Evolutionary conservation across 179 eudicot species (phyloP), one percentile per base, ranked within the genome.

Genomic region (Heliamphora pulchella): DNA sequence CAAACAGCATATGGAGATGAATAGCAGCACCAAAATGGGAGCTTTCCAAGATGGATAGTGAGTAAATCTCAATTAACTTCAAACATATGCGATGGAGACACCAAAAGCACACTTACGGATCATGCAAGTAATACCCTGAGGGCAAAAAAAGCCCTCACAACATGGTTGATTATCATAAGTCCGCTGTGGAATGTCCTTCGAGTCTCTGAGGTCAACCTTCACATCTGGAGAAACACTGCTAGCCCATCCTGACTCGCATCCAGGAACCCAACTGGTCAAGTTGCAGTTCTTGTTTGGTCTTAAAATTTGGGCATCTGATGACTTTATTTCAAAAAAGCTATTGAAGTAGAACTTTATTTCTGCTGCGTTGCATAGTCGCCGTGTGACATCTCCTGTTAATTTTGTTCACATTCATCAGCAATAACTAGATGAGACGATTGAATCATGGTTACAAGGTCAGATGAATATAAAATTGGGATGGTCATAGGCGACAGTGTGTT

Each of bases 211-310:
- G 76, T 91, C 90, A 67, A 83, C 89, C 81, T 91, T 91, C 48
- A 70, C 76, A 76, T 87, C 82, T 67, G 78, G 54, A 69, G 84
- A 82, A 81, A 81, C 90, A 74, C 89, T 84, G 65, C 93, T 84
- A 61, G 93, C 91, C 97, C 98, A 95, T 31, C 98, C 98, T n/a
- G 98, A 89, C 77, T 93, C 98, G 85, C 98, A 95, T 75, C 98
- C 97, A 51, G 91, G 77, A 20, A 78, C 81, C 97, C 97, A 95
- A 14, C 89, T 86, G 57, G 80, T 86, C 82, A 95, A 87, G 79
- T 95, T 95, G 77, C 98, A 95, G 77, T 93, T 95, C 62, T 82
- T 88, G 82, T 92, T 92, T 18, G 95, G 98, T 71, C 88, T 87
- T 78, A 92, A 84, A 84, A 89, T 76, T 55, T 84, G 91, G n/a